Evolutionary conservation across 208 protist species (phyloP), one percentile per base, ranked within the genome.

Genomic region (Trypanosoma brucei): DNA sequence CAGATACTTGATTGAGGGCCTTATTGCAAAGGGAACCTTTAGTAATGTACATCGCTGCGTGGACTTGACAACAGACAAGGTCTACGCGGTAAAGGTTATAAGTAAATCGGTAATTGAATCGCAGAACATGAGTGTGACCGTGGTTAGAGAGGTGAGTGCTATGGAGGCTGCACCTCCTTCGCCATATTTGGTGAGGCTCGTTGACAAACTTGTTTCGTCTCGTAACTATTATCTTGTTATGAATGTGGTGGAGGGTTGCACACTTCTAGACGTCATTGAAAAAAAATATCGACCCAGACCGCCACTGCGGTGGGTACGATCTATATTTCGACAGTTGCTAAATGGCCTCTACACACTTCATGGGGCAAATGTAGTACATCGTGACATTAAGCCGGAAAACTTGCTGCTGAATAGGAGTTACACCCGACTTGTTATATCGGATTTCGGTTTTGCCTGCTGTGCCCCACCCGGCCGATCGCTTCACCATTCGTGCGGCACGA

Each of bases 321-420:
- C 64, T 42, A 81, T 84, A 37, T 76, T 79, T 39, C 77, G 81
- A 65, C 85, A 96, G 63, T 70, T 94, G 2, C 73, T 92, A 11
- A 70, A 78, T 11, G 90, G 83, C 34, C 53, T 96, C 7, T 33
- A 70, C 7, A 53, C 54, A 7, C 62, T 96, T 42, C 87, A 96
- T 68, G 65, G 72, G 34, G 48, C 66, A 70, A 79, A 92, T 55
- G 60, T 96, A 14, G 87, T 90, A 6, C 90, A 96, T 63, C 81
- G 86, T 7, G 90, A 96, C 60, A 88, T 96, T 50, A 96, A 96
- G 46, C 84, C 84, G 40, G 90, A 96, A 65, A 94, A 92, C 65
- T 68, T 96, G 33, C 58, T 96, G 14, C 75, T 96, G 13, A 78
- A 85, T 75, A 80, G 78, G 56, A 58, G 57, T 8, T 58, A 66